Base-by-base conservation (phyloP, 257 asterid genomes). In the Misopates orontium region DNA sequence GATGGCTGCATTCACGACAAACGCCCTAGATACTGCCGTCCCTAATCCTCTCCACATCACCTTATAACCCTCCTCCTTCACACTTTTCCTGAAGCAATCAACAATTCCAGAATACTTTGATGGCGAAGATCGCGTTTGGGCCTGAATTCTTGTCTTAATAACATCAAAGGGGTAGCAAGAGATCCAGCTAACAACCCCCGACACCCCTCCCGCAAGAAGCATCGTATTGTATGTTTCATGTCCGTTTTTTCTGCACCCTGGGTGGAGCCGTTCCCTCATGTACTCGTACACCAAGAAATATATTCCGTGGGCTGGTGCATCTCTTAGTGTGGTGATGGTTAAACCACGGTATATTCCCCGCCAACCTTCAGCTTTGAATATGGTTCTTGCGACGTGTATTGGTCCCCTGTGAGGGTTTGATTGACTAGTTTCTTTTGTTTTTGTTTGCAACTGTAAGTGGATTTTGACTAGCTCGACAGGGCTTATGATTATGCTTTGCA, bases 401-500 rank as follows among this genome's bases (percentile, higher is more conserved):
- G 92, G 92, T 12, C 98, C 96, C 44, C 22, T 74, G 45, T 64
- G 73, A 58, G 11, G 44, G 20, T 54, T 28, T 8, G 79, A 18
- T 68, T 61, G 73, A 66, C 17, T 14, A 20, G 69, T 65, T 39
- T 54, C 10, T 12, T 56, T 4, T 53, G 69, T 28, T 56, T 52
- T 76, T 18, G 36, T 72, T 68, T 82, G 88, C 36, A 87, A 62
- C 15, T 91, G 98, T 4, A 91, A 80, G 15, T 85, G 92, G 67
- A 91, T 91, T 79, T 91, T 91, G 23, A 89, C 69, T 15, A 87
- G 80, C 71, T 91, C 98, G 9, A 91, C 85, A 0, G 96, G 96
- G 79, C 86, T 82, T 20, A 89, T 77, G 25, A 89, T 40, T 25
- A 88, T 63, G 79, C 95, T 85, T 45, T 89, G 98, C 17, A 80